These are phyloP conservation scores for Arthrobotrys conoides DNA, from an alignment of 2,329 filamentous ascomycete genomes.

Conservation along the genomic window DNA sequence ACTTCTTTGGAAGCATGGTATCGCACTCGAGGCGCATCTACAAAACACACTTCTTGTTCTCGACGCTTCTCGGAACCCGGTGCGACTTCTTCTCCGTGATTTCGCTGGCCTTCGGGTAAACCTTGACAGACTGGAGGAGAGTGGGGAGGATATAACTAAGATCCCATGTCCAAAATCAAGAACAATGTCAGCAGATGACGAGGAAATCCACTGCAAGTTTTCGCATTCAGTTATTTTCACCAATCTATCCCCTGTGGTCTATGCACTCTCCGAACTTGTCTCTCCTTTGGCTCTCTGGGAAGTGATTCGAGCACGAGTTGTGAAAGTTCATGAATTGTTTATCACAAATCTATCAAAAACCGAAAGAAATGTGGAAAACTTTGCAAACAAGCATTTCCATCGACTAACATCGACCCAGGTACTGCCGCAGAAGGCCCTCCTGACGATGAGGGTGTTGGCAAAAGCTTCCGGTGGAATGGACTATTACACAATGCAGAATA, in stretches of 20 bases:
- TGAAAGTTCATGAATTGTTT: conserved; percentile 9
- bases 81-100: conserved; percentile 30
- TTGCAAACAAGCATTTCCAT: conserved; percentile 21
- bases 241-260: conserved; percentile 22
- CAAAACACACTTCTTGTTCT: conserved; percentile 42
- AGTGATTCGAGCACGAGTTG: conserved; percentile 6
- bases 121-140: conserved; percentile 6
- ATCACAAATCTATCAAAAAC: not conserved
- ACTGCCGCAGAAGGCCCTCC: conserved; percentile 40
- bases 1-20: conserved; percentile 33
- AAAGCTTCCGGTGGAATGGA: conserved; percentile 31
- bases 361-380: not conserved
- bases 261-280: conserved; percentile 10
- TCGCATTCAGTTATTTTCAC: conserved; percentile 25
- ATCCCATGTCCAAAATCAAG: conserved; percentile 29
- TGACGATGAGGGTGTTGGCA: conserved; percentile 37
- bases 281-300: conserved; percentile 3
- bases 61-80: conserved; percentile 3
- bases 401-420: conserved; percentile 1
- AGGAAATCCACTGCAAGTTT: conserved; percentile 34
- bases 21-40: conserved; percentile 38
- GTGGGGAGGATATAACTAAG: conserved; percentile 23
- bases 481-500: conserved; percentile 15
- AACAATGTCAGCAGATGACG: conserved; percentile 33
- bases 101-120: conserved; percentile 39